Evolutionary conservation across 1,284 basidiomycete genomes (phyloP), one percentile per base, ranked within the genome.

Genomic region (Dichomitus squalens): DNA sequence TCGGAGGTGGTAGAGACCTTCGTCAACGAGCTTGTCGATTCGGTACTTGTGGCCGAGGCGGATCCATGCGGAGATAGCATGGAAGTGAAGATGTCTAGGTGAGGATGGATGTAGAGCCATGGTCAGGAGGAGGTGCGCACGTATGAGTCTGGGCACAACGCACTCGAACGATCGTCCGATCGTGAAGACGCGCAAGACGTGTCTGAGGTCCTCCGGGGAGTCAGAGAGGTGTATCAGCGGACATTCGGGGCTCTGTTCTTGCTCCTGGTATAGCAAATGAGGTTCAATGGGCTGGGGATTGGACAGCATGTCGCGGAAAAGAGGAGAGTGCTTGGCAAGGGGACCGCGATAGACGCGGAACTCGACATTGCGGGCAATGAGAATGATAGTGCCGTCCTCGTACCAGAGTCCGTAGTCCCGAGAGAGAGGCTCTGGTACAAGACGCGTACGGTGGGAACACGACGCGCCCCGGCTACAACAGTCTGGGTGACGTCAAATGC

Each of bases 41-140:
- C 55, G 23, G 39, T 59, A 59, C 46, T 59, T 59, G 43, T 44
- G 36, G 3, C 49, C 57, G 11, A 59, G 44, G 2, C 49, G 33
- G 38, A 55, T 49, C 20, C 18, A 34, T 3, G 57, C 53, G 7
- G 44, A 55, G 20, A 54, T 31, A n/a, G 23, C 39, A 11, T 38
- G 23, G 31, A 39, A 46, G 5, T 41, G 38, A 3, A 14, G 12
- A 6, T n/a, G 27, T 7, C 20, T 47, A 20, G 18, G 18, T 23
- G 25, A 21, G 8, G 23, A 18, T 35, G 29, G 5, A 16, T 8
- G 23, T n/a, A 9, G 6, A 12, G 4, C 27, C 8, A 21, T 9
- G 23, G 14, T 6, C 3, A 6, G 16, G 3, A 7, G n/a, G 7
- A 4, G n/a, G n/a, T n/a, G n/a, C n/a, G n/a, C n/a, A n/a, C n/a